These are phyloP conservation scores for Blepharisma undulans DNA, from an alignment of 169 alveolate genomes.

Conservation along the genomic window DNA sequence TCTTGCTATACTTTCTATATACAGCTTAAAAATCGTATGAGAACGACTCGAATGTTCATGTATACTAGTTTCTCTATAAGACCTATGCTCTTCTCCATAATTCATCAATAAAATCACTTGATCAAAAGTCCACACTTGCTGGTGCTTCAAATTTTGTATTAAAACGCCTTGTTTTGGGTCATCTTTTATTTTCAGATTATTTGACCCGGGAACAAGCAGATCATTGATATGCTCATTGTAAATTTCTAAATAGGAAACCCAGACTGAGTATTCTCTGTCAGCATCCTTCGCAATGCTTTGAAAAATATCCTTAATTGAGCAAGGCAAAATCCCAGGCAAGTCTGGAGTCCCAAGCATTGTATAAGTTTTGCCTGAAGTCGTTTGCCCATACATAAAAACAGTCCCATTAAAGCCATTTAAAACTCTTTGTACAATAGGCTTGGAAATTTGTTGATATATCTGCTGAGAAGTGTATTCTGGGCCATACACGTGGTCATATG, in stretches of 20 bases:
- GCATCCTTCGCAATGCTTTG: constrained; percentile 65
- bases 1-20: constrained; percentile 54
- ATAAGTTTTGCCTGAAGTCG: constrained; percentile 84
- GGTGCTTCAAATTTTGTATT: constrained; percentile 56
- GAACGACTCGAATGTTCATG: constrained; percentile 87
- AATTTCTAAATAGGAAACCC: constrained; percentile 83
- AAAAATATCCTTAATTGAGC: constrained; percentile 76
- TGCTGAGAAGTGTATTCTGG: constrained; percentile 32
- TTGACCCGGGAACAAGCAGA: constrained; percentile 71
- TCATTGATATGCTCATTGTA: constrained; percentile 85
- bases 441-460: constrained; percentile 14
- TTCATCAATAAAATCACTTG: constrained; percentile 78
- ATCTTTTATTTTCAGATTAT: constrained; percentile 75
- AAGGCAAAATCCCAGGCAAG: constrained; percentile 81
- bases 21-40: constrained; percentile 82
- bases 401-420: constrained; percentile 84
- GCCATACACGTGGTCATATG: constrained; percentile 30
- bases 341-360: constrained; percentile 77
- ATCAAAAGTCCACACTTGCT: constrained; percentile 74
- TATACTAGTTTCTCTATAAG: constrained; percentile 77
- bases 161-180: constrained; percentile 67
- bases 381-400: constrained; percentile 81
- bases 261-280: constrained; percentile 62
- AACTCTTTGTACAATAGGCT: constrained; percentile 19
- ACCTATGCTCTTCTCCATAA: constrained; percentile 85